These are phyloP conservation scores for Aristolochia fimbriata DNA, from an alignment of 164 flowering plant species.

Conservation along the genomic window DNA sequence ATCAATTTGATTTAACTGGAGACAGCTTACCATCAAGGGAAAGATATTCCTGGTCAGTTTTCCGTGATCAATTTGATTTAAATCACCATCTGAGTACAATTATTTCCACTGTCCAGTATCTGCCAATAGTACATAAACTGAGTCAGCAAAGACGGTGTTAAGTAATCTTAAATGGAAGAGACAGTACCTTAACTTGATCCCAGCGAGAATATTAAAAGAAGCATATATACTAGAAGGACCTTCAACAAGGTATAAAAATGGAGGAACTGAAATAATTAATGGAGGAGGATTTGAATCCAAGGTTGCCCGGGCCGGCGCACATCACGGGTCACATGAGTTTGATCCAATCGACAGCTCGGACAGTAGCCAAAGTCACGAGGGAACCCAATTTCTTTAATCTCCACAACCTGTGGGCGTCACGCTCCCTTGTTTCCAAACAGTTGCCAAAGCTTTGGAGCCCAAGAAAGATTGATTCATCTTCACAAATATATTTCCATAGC, in stretches of 20 bases:
- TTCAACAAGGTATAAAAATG: neutral
- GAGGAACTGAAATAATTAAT: neutral
- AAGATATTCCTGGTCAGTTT: too few species aligned
- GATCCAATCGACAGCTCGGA: slow-evolving; percentile 15
- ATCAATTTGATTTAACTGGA: too few species aligned
- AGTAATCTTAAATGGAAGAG: too few species aligned
- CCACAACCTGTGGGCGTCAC: slow-evolving; percentile 10
- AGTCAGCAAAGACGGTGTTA: too few species aligned
- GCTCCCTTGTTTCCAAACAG: slow-evolving; percentile 3
- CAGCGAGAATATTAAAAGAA: too few species aligned
- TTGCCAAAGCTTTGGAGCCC: slow-evolving; percentile 2
- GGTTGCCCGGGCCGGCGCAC: slow-evolving; percentile 6
- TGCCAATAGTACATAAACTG: too few species aligned
- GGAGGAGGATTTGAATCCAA: slow-evolving; percentile 6
- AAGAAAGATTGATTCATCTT: slow-evolving; percentile 13
- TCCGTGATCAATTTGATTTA: too few species aligned
- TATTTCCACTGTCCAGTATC: too few species aligned
- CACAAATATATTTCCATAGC: neutral
- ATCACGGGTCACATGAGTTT: slow-evolving; percentile 20
- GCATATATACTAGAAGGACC: too few species aligned
- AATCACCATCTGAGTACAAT: too few species aligned
- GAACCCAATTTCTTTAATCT: slow-evolving; percentile 12
- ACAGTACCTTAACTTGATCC: too few species aligned
- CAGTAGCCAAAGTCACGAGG: slow-evolving; percentile 12
- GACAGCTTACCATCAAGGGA: too few species aligned